Conservation (phyloP, 129 eudicot species). For the Saposhnikovia divaricata region DNA sequence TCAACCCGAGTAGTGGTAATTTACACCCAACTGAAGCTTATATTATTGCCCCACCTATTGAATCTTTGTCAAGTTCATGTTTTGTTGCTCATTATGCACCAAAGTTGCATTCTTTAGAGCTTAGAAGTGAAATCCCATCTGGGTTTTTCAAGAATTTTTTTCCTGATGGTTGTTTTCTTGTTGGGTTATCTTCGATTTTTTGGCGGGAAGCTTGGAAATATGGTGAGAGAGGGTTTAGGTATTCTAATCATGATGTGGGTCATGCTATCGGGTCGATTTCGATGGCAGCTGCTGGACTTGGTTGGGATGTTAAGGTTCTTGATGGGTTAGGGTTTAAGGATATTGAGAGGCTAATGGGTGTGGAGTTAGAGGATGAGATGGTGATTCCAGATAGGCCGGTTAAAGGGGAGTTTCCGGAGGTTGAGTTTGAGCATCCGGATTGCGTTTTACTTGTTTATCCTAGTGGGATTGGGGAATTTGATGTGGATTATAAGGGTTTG, state of each 20-base stretch:
- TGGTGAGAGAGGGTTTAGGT: conserved; percentile 92
- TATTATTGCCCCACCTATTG: conserved; percentile 56
- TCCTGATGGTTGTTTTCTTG: conserved; percentile 50
- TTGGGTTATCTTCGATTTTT: conserved; percentile 75
- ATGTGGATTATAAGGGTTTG: conserved; percentile 45
- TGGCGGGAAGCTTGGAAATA: conserved; percentile 99
- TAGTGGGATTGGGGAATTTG: conserved; percentile 31
- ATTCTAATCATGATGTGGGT: conserved; percentile 92
- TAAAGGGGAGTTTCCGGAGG: conserved; percentile 57
- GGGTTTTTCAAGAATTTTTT: conserved; percentile 36
- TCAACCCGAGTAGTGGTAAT: conserved; percentile 94
- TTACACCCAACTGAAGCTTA: conserved; percentile 90
- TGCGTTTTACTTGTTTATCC: conserved; percentile 77
- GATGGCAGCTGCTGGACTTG: conserved; percentile 78
- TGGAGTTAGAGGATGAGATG: conserved; percentile 29
- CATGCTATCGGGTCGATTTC: conserved; percentile 79
- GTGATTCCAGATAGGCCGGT: conserved; percentile 47
- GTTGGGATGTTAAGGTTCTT: conserved; percentile 94
- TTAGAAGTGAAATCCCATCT: conserved; percentile 51
- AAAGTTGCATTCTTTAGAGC: conserved; percentile 68
- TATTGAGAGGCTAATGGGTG: conserved; percentile 67
- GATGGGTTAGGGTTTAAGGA: conserved; percentile 81
- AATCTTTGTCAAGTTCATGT: conserved; percentile 28
- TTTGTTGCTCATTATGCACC: conserved; percentile 95
- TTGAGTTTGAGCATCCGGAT: conserved; percentile 95